A percentile compares a stretch with the other conserved stretches of the same genome.
Conservation (phyloP, 2,329 filamentous ascomycete species). For the Penicillium sp. region DNA sequence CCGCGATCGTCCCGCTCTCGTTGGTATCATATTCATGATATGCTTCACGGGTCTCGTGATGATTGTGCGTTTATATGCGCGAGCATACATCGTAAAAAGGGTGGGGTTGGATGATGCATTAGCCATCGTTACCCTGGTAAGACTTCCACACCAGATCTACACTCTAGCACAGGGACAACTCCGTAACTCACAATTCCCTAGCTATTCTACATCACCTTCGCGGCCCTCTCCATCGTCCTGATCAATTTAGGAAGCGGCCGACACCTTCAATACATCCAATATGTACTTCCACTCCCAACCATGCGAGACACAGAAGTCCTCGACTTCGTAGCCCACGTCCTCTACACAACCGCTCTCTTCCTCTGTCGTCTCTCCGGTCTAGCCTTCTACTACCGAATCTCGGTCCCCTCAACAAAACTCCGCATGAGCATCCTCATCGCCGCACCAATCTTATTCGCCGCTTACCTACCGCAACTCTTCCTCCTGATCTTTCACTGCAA, state of each 20-base stretch:
- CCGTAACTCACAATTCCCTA: constrained; percentile 10
- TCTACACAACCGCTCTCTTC: constrained; percentile 52
- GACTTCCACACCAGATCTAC: constrained; percentile 12
- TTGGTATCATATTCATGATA: constrained; percentile 30
- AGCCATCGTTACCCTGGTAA: constrained; percentile 48
- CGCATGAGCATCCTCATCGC: constrained; percentile 23
- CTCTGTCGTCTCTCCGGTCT: constrained; percentile 52
- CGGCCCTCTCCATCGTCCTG: constrained; percentile 43
- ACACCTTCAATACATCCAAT: constrained; percentile 38
- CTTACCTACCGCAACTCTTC: constrained; percentile 49
- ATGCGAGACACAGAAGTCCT: constrained; percentile 46
- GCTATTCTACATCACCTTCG: constrained; percentile 43
- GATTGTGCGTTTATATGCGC: constrained; percentile 47
- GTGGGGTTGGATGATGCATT: constrained; percentile 49
- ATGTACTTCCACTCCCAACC: constrained; percentile 44
- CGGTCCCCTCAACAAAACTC: constrained; percentile 31
- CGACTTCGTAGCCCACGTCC: constrained; percentile 51
- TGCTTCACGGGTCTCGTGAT: constrained; percentile 34
- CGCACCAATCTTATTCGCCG: constrained; percentile 39
- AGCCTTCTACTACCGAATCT: constrained; percentile 51
- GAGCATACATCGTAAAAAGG: constrained; percentile 43
- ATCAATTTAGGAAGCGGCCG: constrained; percentile 49
- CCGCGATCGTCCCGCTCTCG: constrained; percentile 27
- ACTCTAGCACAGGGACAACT: neutral
- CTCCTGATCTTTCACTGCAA: constrained; percentile 52